Conservation (phyloP, 331 rosid species). For the Phaseolus coccineus region DNA sequence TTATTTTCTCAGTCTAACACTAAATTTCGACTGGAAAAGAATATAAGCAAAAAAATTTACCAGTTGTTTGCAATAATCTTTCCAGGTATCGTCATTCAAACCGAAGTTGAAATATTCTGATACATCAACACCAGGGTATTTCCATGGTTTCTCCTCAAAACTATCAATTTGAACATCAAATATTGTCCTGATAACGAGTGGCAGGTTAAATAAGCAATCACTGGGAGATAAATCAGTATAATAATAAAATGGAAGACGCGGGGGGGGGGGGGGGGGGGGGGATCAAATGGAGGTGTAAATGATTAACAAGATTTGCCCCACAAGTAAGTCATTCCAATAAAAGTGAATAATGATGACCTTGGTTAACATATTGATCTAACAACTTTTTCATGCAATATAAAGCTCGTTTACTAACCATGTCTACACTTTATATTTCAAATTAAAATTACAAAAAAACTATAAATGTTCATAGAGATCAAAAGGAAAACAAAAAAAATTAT, state of each 20-base stretch:
- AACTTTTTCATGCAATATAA: neutral
- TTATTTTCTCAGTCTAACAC: conserved; percentile 36
- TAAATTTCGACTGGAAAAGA: conserved; percentile 7
- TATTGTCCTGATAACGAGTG: conserved; percentile 75
- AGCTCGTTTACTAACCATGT: neutral
- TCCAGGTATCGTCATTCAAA: conserved; percentile 94
- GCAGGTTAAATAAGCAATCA: conserved; percentile 35
- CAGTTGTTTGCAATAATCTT: conserved; percentile 98
- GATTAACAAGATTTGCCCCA: conserved; percentile 38
- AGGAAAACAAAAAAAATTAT: conserved; percentile 1
- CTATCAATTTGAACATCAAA: conserved; percentile 89
- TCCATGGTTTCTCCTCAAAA: conserved; percentile 98
- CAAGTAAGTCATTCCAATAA: conserved; percentile 5
- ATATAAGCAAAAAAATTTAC: conserved; percentile 48
- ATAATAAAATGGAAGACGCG: neutral
- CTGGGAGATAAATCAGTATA: neutral
- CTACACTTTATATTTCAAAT: neutral
- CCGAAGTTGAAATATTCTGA: conserved; percentile 95
- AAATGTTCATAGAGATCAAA: neutral
- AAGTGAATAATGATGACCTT: neutral
- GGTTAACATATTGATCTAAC: neutral
- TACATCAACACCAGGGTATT: conserved; percentile 72
- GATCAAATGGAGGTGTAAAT: conserved; percentile 28
- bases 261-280: too few relatives aligned
- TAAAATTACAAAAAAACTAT: neutral